Base-by-base conservation (phyloP, 129 eudicot genomes). In the Chrysanthemum makinoi region DNA sequence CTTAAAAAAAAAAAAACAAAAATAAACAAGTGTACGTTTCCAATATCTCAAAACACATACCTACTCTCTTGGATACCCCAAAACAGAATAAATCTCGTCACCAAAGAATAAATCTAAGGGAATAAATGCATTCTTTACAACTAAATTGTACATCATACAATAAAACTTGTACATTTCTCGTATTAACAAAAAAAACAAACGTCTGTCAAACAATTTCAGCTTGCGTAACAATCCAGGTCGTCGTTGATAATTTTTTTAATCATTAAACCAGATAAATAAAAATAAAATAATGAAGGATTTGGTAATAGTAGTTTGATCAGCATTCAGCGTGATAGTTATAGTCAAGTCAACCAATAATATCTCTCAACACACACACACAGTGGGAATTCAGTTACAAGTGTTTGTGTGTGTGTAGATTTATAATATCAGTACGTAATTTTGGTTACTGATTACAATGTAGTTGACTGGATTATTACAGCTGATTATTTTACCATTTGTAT, bases 271-370 rank as follows among this genome's bases (percentile, higher is more conserved):
- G 10, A 59, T 39, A 33, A 33, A 33, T 2, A 30, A 30, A 30
- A 33, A 4, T 0, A n/a, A 33, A 3, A 4, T 35, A 60, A 6
- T 26, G 39, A n/a, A 57, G 48, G 11, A 30, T 67, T 62, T 72
- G 75, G 74, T 81, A 76, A 73, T 52, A 70, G 80, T 78, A 51
- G 88, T n/a, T 80, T 85, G 70, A 73, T 69, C 79, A 53, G n/a
- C n/a, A n/a, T n/a, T n/a, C n/a, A n/a, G 67, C 63, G 76, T 68
- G 7, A 39, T 35, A 35, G 43, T 35, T 6, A 35, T 35, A 15
- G 76, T 70, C n/a, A 75, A 15, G 76, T 70, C n/a, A 75, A 35
- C 91, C 87, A 83, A 85, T 85, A 83, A 68, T 30, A 52, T 77
- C 61, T 77, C 49, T 69, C 85, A 66, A 80, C 70, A 20, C 61